Evolutionary conservation across 345 rosid species (phyloP).

Genomic region (Euphorbia tirucalli): DNA sequence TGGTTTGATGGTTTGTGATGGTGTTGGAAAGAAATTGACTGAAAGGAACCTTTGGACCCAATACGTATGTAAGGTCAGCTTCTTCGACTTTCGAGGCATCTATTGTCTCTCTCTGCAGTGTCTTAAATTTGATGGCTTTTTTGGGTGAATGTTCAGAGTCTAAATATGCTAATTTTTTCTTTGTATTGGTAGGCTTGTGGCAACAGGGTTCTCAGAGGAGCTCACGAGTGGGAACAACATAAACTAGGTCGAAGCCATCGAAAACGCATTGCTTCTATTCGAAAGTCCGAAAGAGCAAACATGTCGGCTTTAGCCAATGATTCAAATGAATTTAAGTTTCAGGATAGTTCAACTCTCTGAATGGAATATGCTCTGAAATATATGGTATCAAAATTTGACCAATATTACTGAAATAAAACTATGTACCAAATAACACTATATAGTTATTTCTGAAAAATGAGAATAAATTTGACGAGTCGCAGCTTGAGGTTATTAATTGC

Average conservation of each 20-base stretch:
- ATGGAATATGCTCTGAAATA: no score
- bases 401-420: no score
- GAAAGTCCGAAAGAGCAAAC: conserved; percentile 37
- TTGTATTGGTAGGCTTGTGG: conserved; percentile 68
- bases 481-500: no score
- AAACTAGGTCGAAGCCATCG: conserved; percentile 76
- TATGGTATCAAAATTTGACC: no score
- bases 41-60: conserved; percentile 86
- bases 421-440: no score
- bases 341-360: no score
- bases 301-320: not conserved
- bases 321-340: no score
- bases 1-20: conserved; percentile 14
- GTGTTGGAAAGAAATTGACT: conserved; percentile 15
- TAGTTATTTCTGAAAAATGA: no score
- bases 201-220: conserved; percentile 81
- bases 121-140: no score
- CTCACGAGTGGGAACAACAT: conserved; percentile 94
- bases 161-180: not conserved
- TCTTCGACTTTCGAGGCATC: conserved; percentile 11
- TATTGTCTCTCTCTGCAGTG: not conserved
- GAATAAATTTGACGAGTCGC: no score
- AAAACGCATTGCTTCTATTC: conserved; percentile 50
- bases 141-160: not conserved
- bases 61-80: conserved; percentile 69